Evolutionary conservation across 1,284 basidiomycete genomes (phyloP), one percentile per base, ranked within the genome.

Genomic region (Cyathus olla): DNA sequence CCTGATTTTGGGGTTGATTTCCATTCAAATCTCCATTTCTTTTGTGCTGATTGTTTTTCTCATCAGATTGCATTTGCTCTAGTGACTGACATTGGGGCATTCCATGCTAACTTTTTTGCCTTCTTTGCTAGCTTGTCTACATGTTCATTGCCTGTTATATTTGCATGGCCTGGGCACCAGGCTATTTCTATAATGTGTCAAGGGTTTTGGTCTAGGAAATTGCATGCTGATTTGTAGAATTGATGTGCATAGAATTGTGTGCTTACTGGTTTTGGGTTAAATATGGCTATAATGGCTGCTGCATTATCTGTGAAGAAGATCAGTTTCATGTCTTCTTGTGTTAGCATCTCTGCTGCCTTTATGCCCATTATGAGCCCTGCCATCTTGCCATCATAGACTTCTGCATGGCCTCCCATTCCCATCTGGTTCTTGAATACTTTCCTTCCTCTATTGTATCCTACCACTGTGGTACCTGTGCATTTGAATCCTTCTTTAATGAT

Each of bases 351-450:
- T 15, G 39, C 39, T 40, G n/a, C 15, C 39, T 40, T 40, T 40
- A n/a, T n/a, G 15, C 15, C 39, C 63, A 64, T 55, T 48, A 35
- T 28, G 3, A 57, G 31, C 11, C 39, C 60, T 2, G 64, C 63
- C 57, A 78, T 66, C 53, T 77, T 71, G 9, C 66, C 74, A 42
- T 76, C 71, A 56, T 73, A 76, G 1, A 74, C 72, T 47, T 76
- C 73, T 0, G 72, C 71, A 3, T 61, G 27, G 35, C 55, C 59
- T 10, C 73, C 72, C 13, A 75, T 55, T 0, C 72, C 72, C 24
- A 73, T 62, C 27, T 48, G 53, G 4, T 28, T 47, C 0, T 44
- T 31, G n/a, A 49, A 40, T 4, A 71, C 53, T 48, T 71, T 66
- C 8, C 40, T 11, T 1, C 61, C 64, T 11, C 57, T 24, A 39